Percentiles rank a stretch among this genome's conserved stretches.
phyloP scores from a whole-genome alignment of 805 yeast genomes.

The Pichia manshurica region DNA sequence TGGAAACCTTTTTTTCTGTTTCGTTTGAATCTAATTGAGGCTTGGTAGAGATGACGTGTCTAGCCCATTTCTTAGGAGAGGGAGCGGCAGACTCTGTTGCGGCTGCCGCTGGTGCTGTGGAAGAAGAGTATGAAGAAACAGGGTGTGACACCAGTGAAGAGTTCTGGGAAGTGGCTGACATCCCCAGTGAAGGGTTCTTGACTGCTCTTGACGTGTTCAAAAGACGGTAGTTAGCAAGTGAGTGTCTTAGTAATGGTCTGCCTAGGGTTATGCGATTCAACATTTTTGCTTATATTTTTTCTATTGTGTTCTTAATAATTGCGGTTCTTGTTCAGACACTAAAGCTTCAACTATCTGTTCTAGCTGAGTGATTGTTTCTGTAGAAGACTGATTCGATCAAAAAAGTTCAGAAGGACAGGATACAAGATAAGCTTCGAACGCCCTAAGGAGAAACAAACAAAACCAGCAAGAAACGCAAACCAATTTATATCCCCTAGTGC shows the following conservation, averaged over 20 bases:
- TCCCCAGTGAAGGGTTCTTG: background rate
- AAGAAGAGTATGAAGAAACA: constrained; percentile 8
- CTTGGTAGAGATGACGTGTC: constrained; percentile 24
- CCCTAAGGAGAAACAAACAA: too few relatives aligned
- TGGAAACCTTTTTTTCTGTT: constrained; percentile 3
- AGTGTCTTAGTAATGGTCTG: constrained; percentile 1
- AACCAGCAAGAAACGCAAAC: too few relatives aligned
- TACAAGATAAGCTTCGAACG: too few relatives aligned
- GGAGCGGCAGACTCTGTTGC: constrained; percentile 3
- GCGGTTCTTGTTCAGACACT: too few relatives aligned
- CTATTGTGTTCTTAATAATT: too few relatives aligned
- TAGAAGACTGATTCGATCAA: too few relatives aligned
- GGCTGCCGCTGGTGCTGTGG: constrained; percentile 5
- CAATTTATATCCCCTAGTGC: too few relatives aligned
- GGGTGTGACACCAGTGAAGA: constrained; percentile 1
- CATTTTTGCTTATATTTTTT: background rate
- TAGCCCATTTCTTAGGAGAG: constrained; percentile 25
- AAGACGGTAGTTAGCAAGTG: background rate
- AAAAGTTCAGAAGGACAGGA: too few relatives aligned
- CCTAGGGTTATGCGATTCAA: background rate
- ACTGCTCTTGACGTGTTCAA: background rate
- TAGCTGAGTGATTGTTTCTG: too few relatives aligned
- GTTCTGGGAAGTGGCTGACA: background rate
- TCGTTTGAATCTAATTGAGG: constrained; percentile 10
- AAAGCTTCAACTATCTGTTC: too few relatives aligned